Base-by-base conservation (phyloP, 441 rosid species). In the Erodium moschatum region DNA sequence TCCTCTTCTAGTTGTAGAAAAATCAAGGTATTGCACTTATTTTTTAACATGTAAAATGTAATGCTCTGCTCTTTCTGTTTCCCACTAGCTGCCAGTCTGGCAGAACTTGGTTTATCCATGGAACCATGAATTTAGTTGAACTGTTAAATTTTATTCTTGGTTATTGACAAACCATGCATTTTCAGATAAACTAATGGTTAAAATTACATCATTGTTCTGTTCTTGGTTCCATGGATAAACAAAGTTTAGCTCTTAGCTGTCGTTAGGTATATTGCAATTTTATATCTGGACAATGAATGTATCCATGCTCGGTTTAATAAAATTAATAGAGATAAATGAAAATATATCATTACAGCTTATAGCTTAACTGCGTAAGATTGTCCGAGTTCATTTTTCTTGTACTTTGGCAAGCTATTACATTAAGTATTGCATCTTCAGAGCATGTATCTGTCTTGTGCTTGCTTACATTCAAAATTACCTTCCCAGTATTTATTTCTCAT, bases 301-400 rank as follows among this genome's bases (percentile, higher is more conserved):
- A 20, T 60, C 31, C 20, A 1, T 60, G 13, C 31, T 21, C 21
- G 29, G n/a, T 60, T 21, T 9, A 20, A 60, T 60, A 20, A 9
- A 19, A 58, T 58, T 20, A 19, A 20, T 9, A 2, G 3, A 19
- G 9, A 10, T 20, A 11, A 20, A 10, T 19, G 33, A 60, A 20
- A 58, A 60, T 2, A 9, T 0, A 56, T 18, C 11, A 56, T 56
- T 56, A 27, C 5, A 56, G 21, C 62, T 56, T 19, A 56, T 16
- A 3, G 62, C n/a, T n/a, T n/a, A n/a, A n/a, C n/a, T n/a, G n/a
- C 24, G 9, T 56, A 60, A n/a, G 19, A 9, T 60, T 60, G 4
- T 24, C 64, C 20, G 64, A 60, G 31, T 21, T 60, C 13, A 58
- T 58, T 19, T 60, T 60, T 20, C 29, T 20, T 60, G 64, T 56